phyloP scores from a whole-genome alignment of 441 rosid genomes.

The Aleurites moluccanus region DNA sequence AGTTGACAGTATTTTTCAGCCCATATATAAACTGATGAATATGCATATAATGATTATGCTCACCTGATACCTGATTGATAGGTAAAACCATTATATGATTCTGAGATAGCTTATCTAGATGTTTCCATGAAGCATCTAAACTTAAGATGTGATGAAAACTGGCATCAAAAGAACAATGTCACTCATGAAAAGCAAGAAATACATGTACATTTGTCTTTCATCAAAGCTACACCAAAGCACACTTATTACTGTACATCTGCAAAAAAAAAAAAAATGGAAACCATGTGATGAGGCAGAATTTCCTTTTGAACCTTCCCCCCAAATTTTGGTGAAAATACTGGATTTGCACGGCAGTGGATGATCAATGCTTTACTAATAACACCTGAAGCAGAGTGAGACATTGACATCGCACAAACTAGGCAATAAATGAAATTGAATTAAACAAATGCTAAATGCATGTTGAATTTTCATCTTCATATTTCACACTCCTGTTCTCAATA shows the following conservation, averaged over 20 bases:
- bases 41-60: not conserved
- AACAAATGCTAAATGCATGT: not conserved
- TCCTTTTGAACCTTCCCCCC: not conserved
- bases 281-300: not conserved
- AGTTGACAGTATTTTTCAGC: not conserved
- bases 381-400: not conserved
- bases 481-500: not conserved
- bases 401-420: not conserved
- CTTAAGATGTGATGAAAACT: no score
- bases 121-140: no score
- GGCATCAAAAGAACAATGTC: no score
- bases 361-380: not conserved
- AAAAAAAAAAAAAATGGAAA: not conserved
- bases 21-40: not conserved
- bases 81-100: no score
- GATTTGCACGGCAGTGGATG: not conserved
- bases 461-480: not conserved
- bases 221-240: not conserved
- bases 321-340: not conserved
- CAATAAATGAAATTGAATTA: not conserved
- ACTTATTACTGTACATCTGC: not conserved
- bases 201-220: not conserved
- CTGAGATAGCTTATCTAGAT: no score
- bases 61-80: no score
- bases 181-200: no score